Conservation (phyloP, 2,329 filamentous ascomycete genomes). For the Colletotrichum brevisporum region DNA sequence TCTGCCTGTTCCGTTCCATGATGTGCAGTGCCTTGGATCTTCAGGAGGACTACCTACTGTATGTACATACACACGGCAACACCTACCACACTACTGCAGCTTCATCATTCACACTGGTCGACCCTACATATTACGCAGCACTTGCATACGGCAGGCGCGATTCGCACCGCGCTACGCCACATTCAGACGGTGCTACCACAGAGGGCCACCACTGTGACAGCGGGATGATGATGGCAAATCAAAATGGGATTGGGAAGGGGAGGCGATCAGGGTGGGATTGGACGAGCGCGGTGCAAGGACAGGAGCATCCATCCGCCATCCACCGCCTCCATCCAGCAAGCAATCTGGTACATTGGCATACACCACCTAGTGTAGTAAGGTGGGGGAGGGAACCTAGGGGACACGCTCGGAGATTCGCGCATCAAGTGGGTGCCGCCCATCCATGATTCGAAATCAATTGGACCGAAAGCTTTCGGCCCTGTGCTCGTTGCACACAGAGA, state of each 20-base stretch:
- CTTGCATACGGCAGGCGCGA: too few relatives aligned
- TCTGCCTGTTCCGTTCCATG: too few relatives aligned
- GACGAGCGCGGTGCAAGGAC: background rate
- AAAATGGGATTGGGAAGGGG: slow-evolving; percentile 17
- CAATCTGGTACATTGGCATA: slow-evolving; percentile 25
- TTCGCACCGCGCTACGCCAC: background rate
- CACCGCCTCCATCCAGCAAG: too few relatives aligned
- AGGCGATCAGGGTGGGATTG: slow-evolving; percentile 11
- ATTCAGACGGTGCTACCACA: slow-evolving; percentile 8
- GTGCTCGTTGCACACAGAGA: slow-evolving; percentile 3
- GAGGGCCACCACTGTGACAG: slow-evolving; percentile 16
- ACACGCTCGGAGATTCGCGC: slow-evolving; percentile 18
- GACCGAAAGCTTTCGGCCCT: slow-evolving; percentile 3
- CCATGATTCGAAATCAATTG: slow-evolving; percentile 11
- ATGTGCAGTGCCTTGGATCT: slow-evolving; percentile 19
- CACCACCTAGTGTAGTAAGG: slow-evolving; percentile 16
- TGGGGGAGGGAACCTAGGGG: background rate
- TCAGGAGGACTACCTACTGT: slow-evolving; percentile 8
- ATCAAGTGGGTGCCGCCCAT: slow-evolving; percentile 22
- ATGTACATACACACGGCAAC: background rate
- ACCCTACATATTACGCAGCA: background rate
- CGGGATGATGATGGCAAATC: slow-evolving; percentile 26
- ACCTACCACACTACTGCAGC: slow-evolving; percentile 1
- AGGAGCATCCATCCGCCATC: too few relatives aligned
- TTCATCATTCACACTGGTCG: background rate